Conservation (phyloP, 176 grass and related monocot genomes). For the bread wheat (Triticum aestivum) region DNA sequence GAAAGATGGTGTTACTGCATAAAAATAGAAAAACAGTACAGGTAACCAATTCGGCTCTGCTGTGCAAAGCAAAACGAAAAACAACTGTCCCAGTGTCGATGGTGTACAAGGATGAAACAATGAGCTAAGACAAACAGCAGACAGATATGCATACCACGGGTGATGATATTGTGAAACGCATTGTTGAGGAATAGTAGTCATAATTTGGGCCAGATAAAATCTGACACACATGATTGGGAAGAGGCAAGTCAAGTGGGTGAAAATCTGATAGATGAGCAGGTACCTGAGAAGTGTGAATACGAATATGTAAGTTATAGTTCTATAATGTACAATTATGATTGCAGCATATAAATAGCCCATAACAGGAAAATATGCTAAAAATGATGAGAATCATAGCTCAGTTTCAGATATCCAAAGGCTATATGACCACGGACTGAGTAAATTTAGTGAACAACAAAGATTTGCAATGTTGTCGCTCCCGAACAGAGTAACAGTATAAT, state of each 20-base stretch:
- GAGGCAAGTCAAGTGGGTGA: conserved; percentile 61
- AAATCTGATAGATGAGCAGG: conserved; percentile 66
- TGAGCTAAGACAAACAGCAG: conserved; percentile 1
- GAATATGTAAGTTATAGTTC: not conserved
- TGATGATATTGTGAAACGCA: conserved; percentile 91
- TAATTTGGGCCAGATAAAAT: conserved; percentile 87
- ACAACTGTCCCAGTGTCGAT: not conserved
- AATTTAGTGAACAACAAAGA: not conserved
- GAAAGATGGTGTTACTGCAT: not conserved
- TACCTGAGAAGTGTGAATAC: conserved; percentile 45
- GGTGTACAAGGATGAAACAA: conserved; percentile 20
- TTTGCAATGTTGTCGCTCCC: not conserved
- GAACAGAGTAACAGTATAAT: conserved; percentile 11
- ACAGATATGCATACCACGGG: conserved; percentile 65
- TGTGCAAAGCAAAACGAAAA: conserved; percentile 3
- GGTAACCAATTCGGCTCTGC: not conserved
- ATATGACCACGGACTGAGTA: not conserved
- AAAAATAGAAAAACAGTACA: not conserved
- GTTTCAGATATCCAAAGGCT: conserved; percentile 7
- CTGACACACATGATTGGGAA: conserved; percentile 88
- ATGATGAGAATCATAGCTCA: not conserved
- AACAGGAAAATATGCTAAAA: not conserved
- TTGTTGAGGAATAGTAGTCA: conserved; percentile 79
- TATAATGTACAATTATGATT: conserved; percentile 2
- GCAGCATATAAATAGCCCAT: not conserved